Evolutionary conservation across 805 yeast species (phyloP), one percentile per base, ranked within the genome.

Genomic region (Tetrapisispora pingtungensis): DNA sequence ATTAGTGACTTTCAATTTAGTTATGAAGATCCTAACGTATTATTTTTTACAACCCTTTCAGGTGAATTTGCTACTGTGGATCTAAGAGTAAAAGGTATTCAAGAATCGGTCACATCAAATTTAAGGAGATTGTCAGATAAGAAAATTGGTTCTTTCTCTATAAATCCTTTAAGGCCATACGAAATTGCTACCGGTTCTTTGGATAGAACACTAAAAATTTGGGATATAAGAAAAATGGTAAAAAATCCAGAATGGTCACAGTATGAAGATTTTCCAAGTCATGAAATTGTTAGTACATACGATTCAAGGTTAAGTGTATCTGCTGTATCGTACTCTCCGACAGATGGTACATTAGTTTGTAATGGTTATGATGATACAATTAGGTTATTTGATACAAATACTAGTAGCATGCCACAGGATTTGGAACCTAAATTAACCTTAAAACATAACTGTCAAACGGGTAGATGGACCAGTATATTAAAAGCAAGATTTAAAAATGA

Each of bases 391-490:
- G 77, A 79, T 51, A 69, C 80, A 27, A 70, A 68, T 1, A 61
- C 49, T 7, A 30, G 36, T 2, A 37, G 45, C 1, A 38, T 59
- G 12, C 46, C 54, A 13, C 52, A 52, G 8, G 74, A 72, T 42
- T 53, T 87, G 30, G 59, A 55, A n/a, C 95, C 96, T 0, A 57
- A 71, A 26, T 72, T 76, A 24, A 76, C 77, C 10, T 70, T 90
- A 41, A 76, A 75, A 45, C 98, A 93, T 59, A 93, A 93, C 57
- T 93, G 98, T 66, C 96, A 90, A 62, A 84, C 96, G 0, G 98
- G 98, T 0, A 71, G 96, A 51, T 90, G 98, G 98, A 96, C 93
- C 0, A 81, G 95, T 1, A 90, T 90, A 39, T 67, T 90, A 46
- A 87, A 90, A 54, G 80, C 96, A 0, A 74, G 79, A 56, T 90